phyloP scores from a whole-genome alignment of 192 early-diverging fungal genomes.

The Mortierella hygrophila region DNA sequence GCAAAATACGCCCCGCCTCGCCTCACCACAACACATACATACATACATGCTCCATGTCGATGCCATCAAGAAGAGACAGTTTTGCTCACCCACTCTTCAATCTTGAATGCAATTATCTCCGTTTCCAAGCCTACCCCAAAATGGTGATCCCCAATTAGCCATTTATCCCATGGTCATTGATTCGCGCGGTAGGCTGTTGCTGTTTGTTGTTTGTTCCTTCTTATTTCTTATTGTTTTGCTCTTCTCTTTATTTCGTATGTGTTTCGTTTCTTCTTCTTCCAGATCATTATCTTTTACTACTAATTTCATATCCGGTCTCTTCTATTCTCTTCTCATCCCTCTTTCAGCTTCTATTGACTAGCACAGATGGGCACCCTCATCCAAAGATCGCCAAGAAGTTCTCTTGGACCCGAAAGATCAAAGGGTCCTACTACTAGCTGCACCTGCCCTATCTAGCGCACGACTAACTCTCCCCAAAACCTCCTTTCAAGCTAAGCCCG shows the following conservation, averaged over 20 bases:
- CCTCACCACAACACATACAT: neutral
- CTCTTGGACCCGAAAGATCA: neutral
- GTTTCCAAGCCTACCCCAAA: too few relatives aligned
- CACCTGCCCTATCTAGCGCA: too few relatives aligned
- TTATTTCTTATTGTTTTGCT: neutral
- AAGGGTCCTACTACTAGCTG: too few relatives aligned
- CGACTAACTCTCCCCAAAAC: too few relatives aligned
- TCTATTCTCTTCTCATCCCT: neutral
- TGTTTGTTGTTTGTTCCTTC: neutral
- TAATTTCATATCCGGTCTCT: neutral
- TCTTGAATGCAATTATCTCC: too few relatives aligned
- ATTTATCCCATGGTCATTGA: neutral
- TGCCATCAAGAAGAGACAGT: too few relatives aligned
- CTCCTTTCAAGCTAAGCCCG: too few relatives aligned
- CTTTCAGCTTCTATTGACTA: neutral
- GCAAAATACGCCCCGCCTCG: neutral
- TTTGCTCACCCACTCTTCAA: too few relatives aligned
- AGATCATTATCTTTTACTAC: neutral
- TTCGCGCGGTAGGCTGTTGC: neutral
- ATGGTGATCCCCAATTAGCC: too few relatives aligned
- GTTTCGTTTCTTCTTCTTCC: neutral
- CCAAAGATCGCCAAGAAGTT: neutral
- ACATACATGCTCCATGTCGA: too few relatives aligned
- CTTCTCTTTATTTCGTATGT: slow-evolving; percentile 7
- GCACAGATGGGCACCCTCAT: neutral